Evolutionary conservation across 2,329 filamentous ascomycete species (phyloP), one percentile per base, ranked within the genome.

Genomic region (Sporothrix pallida): DNA sequence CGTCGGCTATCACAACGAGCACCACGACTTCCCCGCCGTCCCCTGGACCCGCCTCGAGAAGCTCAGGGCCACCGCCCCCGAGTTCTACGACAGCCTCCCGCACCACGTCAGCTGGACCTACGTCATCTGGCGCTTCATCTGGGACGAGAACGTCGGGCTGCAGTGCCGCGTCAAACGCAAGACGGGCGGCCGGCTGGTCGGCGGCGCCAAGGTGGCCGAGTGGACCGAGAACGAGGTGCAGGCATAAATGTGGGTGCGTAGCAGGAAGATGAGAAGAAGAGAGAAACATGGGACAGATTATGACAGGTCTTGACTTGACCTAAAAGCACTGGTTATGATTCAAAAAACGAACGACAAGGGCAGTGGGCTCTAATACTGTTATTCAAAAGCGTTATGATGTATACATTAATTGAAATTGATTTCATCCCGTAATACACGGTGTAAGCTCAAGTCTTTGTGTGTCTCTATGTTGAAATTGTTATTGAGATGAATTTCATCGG

Each of bases 1-100:
- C 79, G 96, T 99, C 63, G 96, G 96, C 71, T 85, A 98, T 79
- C 96, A 99, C 86, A 99, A 99, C 81, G 96, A 99, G 86, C 96
- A 99, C 83, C 96, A 99, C 82, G 96, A 99, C 83, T 99, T 99
- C 84, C 96, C 96, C 12, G 96, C 96, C 67, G 89, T 99, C 65
- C 95, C 96, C 0, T 99, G 96, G 96, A 98, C 94, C 10, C 87
- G 92, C 46, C 87, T 99, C 54, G 92, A 91, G 72, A 87, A 87
- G 80, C 86, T 99, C 72, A 90, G 95, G 80, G 84, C 89, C 76
- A 92, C 97, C 73, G 96, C 96, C 0, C 88, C 88, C 76, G 96
- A 98, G 83, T 99, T 98, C 81, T 99, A 99, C 83, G 90, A 92
- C 76, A 92, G 93, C 74, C 84, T 99, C 77, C 96, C 96, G 10